Base-by-base conservation (phyloP, 306 rosid genomes). In the Ormosia emarginata region DNA sequence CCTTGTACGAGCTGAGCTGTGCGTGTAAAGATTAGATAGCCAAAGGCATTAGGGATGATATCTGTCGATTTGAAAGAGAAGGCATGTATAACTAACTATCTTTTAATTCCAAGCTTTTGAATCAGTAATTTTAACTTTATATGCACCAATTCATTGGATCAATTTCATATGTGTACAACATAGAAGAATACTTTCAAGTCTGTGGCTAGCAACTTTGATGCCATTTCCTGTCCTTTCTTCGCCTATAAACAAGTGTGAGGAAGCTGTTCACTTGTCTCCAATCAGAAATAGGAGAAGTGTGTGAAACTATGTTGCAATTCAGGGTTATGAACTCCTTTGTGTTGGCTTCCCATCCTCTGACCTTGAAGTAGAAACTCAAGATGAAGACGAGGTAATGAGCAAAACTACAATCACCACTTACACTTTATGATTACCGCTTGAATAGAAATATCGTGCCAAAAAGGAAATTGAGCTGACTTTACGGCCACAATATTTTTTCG, bases 291-390 rank as follows among this genome's bases (percentile, higher is more conserved):
- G n/a, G 66, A 36, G 74, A 11, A 65, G n/a, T 11, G 34, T 49
- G 12, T 6, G 55, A 49, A 49, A 49, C 55, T 49, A 24, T 24
- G 24, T 24, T 49, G 55, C 55, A 49, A 71, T 90, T 84, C 96
- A 95, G 98, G 99, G 99, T 18, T 95, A 95, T 83, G 99, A 98
- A 75, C 97, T 95, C 82, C 99, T 95, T 50, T 95, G 99, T 68
- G 99, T 95, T 79, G 94, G 99, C 7, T 95, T 87, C 84, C 99
- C 98, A 8, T 71, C 94, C 43, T 87, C 99, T 78, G 99, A 95
- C 49, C 82, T 95, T 57, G 97, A 95, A 86, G 99, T 93, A 18
- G 99, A 95, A 91, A 95, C 99, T 24, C 99, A 95, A 87, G 99
- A 95, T 34, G 99, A 95, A 87, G 99, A 95, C 81, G 99, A 95